Evolutionary conservation across 2,329 filamentous ascomycete species (phyloP).

Genomic region (Aspergillus persii): DNA sequence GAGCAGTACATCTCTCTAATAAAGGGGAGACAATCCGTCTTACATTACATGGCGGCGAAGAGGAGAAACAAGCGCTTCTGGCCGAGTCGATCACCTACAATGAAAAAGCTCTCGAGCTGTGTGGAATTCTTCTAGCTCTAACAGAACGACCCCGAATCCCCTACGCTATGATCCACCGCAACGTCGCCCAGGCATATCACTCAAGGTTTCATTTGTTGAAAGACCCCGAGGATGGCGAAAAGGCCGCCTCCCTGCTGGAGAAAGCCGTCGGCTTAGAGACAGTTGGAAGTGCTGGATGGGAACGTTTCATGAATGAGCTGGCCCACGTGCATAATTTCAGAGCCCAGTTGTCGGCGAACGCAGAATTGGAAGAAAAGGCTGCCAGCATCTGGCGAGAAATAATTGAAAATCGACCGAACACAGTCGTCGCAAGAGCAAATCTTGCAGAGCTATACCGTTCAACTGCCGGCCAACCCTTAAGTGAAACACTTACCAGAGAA

Average conservation of each 20-base stretch:
- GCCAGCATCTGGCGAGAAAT: neutral
- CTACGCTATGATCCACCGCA: conserved; percentile 5
- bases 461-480: neutral
- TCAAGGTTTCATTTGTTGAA: neutral
- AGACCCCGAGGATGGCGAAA: neutral
- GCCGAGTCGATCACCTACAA: neutral
- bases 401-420: neutral
- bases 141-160: neutral
- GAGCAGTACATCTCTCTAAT: conserved; percentile 2
- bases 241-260: neutral
- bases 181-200: neutral
- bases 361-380: neutral
- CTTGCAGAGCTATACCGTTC: neutral
- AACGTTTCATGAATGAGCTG: neutral
- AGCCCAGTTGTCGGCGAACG: neutral
- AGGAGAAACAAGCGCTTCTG: neutral
- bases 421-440: neutral
- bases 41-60: neutral
- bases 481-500: neutral
- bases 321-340: neutral
- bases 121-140: neutral
- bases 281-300: neutral
- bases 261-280: neutral
- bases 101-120: neutral
- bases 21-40: conserved; percentile 1